A percentile compares a stretch with the other conserved stretches of the same genome.
phyloP scores from a whole-genome alignment of 331 rosid species.

The Spiraea crenata region DNA sequence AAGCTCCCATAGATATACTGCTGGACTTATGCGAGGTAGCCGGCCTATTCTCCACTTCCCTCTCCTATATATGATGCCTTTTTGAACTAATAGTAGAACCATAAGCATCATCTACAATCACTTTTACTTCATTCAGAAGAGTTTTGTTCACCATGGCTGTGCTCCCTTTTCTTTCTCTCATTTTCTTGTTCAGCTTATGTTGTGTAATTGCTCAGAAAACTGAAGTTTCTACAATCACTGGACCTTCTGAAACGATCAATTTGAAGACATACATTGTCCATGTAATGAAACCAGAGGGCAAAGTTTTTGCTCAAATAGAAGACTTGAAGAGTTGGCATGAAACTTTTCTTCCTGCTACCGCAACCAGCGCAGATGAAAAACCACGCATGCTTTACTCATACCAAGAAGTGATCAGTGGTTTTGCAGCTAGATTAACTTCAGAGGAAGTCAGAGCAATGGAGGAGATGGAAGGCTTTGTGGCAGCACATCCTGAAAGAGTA shows the following conservation, averaged over 20 bases:
- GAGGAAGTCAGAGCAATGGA: conserved; percentile 52
- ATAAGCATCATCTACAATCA: conserved; percentile 6
- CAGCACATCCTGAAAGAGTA: conserved; percentile 47
- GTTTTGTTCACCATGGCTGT: conserved; percentile 42
- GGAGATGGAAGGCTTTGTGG: conserved; percentile 51
- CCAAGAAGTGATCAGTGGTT: conserved; percentile 57
- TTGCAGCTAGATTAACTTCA: conserved; percentile 66
- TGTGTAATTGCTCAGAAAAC: conserved; percentile 30
- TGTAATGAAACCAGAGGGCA: conserved; percentile 43
- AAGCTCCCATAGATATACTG: conserved; percentile 12
- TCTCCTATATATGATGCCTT: conserved; percentile 21
- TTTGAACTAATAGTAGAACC: background rate
- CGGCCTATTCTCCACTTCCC: conserved; percentile 19
- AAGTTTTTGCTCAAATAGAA: conserved; percentile 28
- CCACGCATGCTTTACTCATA: conserved; percentile 51
- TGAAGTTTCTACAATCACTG: conserved; percentile 8
- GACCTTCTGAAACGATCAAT: conserved; percentile 17
- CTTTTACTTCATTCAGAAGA: conserved; percentile 22
- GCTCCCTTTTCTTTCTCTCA: conserved; percentile 28
- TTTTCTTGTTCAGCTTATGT: conserved; percentile 34
- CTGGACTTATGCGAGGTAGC: conserved; percentile 18
- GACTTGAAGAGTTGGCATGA: conserved; percentile 58
- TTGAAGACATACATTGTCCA: conserved; percentile 62
- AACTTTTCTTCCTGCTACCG: conserved; percentile 53
- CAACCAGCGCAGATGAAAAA: conserved; percentile 34